phyloP scores from a whole-genome alignment of 2,329 filamentous ascomycete genomes.

The Cytospora paraplurivora region DNA sequence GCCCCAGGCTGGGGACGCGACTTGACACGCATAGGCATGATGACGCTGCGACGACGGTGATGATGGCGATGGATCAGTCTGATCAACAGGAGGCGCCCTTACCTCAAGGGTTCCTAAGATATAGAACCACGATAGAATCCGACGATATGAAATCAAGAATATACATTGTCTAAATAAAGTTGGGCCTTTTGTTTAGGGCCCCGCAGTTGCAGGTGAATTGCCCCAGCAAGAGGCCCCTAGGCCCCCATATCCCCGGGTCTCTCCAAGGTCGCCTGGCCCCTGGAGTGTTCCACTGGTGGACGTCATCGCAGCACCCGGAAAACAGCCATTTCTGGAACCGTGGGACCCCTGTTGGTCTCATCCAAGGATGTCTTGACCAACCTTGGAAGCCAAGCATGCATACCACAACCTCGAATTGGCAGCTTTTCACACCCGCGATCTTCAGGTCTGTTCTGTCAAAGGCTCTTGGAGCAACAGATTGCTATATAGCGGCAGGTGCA shows the following conservation, averaged over 20 bases:
- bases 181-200: neutral
- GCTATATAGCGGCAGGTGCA: too few relatives aligned
- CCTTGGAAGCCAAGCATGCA: too few relatives aligned
- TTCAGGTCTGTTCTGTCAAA: constrained; percentile 7
- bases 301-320: neutral
- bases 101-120: neutral
- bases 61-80: neutral
- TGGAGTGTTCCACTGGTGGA: constrained; percentile 1
- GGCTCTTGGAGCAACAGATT: too few relatives aligned
- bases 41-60: constrained; percentile 13
- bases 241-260: neutral
- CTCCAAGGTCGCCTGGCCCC: neutral
- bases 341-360: constrained; percentile 13
- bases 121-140: neutral
- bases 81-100: neutral
- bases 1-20: constrained; percentile 37
- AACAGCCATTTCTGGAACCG: neutral
- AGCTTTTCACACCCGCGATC: neutral
- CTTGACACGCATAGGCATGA: constrained; percentile 46
- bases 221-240: neutral
- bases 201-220: neutral
- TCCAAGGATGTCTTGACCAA: neutral
- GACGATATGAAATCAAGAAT: constrained; percentile 7
- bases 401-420: too few relatives aligned
- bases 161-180: constrained; percentile 3